Conservation (phyloP, 345 rosid species). For the Sisymbrium irio region DNA sequence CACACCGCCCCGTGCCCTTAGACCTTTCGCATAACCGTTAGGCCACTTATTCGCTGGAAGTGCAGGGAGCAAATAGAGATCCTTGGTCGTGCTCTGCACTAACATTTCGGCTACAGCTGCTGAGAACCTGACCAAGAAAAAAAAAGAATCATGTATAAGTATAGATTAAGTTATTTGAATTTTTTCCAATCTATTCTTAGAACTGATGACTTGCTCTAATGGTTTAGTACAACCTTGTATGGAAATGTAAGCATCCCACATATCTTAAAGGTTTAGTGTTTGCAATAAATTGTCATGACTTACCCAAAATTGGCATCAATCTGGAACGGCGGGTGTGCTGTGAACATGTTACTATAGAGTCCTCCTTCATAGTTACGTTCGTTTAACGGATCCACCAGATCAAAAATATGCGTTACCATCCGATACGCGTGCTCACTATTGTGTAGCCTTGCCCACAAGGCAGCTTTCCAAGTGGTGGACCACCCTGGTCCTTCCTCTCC, state of each 20-base stretch:
- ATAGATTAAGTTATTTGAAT: background rate
- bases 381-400: slow-evolving; percentile 70
- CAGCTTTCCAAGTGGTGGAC: slow-evolving; percentile 89
- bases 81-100: slow-evolving; percentile 72
- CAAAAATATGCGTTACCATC: slow-evolving; percentile 70
- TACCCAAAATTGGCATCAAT: slow-evolving; percentile 99
- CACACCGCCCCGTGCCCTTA: slow-evolving; percentile 77
- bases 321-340: slow-evolving; percentile 96
- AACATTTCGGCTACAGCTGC: slow-evolving; percentile 85
- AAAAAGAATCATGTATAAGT: background rate
- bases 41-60: slow-evolving; percentile 81
- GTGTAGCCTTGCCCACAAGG: slow-evolving; percentile 84
- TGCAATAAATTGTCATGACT: slow-evolving; percentile 25
- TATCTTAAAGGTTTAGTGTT: background rate
- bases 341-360: slow-evolving; percentile 80
- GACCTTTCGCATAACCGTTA: slow-evolving; percentile 63
- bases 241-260: background rate
- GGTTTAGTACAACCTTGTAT: background rate
- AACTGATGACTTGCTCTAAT: background rate
- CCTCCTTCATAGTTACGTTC: slow-evolving; percentile 72
- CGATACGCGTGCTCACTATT: slow-evolving; percentile 67
- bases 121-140: slow-evolving; percentile 45
- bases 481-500: slow-evolving; percentile 98
- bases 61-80: slow-evolving; percentile 78
- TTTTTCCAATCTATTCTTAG: background rate